Evolutionary conservation across 331 rosid genomes (phyloP).

Genomic region (Malus hybrid): DNA sequence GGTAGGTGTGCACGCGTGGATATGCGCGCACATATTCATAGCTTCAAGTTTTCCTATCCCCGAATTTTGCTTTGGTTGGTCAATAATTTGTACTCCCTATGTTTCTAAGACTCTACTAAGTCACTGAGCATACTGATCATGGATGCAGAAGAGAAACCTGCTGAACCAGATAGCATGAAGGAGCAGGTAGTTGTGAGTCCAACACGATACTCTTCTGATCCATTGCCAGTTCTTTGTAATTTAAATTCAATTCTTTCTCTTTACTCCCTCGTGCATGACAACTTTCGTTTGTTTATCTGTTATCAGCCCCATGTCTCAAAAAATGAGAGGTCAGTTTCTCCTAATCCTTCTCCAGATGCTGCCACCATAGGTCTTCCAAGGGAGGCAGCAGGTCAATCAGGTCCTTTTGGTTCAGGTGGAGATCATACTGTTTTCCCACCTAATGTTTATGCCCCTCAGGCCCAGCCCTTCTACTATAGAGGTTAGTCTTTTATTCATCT

Average conservation of each 20-base stretch:
- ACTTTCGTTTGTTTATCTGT: constrained; percentile 1
- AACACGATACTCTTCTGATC: not conserved
- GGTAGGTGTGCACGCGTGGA: constrained; percentile 36
- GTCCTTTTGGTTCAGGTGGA: constrained; percentile 43
- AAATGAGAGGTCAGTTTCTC: constrained; percentile 39
- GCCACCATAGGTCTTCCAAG: constrained; percentile 44
- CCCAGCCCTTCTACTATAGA: constrained; percentile 65
- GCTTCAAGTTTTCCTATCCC: constrained; percentile 35
- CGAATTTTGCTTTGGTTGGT: constrained; percentile 45
- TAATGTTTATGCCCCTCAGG: constrained; percentile 67
- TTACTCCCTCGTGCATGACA: not conserved
- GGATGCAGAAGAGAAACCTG: constrained; percentile 65
- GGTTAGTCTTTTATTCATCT: constrained; percentile 29
- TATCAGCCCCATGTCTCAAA: constrained; percentile 27
- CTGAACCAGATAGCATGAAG: constrained; percentile 55
- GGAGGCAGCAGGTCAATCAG: constrained; percentile 41
- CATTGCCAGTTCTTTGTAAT: constrained; percentile 2
- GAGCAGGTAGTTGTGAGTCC: constrained; percentile 42
- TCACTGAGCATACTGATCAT: constrained; percentile 48
- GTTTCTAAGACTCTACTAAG: constrained; percentile 42
- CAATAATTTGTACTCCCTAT: constrained; percentile 45
- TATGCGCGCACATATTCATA: constrained; percentile 37
- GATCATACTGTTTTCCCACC: constrained; percentile 50
- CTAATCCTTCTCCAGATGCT: constrained; percentile 41
- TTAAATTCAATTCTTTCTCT: not conserved